Conservation (phyloP, 208 protist species). For the Trypanosoma rangeli region DNA sequence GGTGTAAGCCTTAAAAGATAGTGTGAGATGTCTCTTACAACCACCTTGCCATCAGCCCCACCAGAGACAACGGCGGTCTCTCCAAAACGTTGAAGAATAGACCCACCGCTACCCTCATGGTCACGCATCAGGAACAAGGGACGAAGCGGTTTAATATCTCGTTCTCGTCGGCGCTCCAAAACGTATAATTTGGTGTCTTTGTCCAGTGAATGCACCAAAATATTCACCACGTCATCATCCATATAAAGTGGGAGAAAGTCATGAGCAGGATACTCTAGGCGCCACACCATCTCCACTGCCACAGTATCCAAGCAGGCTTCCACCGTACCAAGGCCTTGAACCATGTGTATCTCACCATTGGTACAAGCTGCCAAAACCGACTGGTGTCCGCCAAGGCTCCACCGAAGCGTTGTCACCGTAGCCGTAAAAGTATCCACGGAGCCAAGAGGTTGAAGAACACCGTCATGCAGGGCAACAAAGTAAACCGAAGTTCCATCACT, state of each 20-base stretch:
- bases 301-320: slow-evolving; percentile 25
- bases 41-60: slow-evolving; percentile 60
- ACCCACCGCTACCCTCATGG: slow-evolving; percentile 62
- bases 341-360: slow-evolving; percentile 67
- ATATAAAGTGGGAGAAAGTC: slow-evolving; percentile 52
- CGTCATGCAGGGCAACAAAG: slow-evolving; percentile 15
- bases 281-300: slow-evolving; percentile 64
- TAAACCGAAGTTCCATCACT: slow-evolving; percentile 24
- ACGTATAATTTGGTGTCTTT: slow-evolving; percentile 86
- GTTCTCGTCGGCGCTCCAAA: slow-evolving; percentile 61
- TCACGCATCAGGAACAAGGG: slow-evolving; percentile 75
- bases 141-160: slow-evolving; percentile 53
- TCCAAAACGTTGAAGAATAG: slow-evolving; percentile 37
- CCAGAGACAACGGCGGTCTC: slow-evolving; percentile 51
- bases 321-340: slow-evolving; percentile 33
- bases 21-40: slow-evolving; percentile 62
- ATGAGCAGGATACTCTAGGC: slow-evolving; percentile 75
- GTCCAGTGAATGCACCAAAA: slow-evolving; percentile 77
- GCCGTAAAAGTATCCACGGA: slow-evolving; percentile 20
- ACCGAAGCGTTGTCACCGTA: slow-evolving; percentile 26
- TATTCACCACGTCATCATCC: slow-evolving; percentile 53
- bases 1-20: slow-evolving; percentile 61
- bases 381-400: slow-evolving; percentile 29
- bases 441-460: background rate
- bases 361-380: slow-evolving; percentile 48